phyloP scores from a whole-genome alignment of 1,139 yeast species.

The Kodamaea sp. region DNA sequence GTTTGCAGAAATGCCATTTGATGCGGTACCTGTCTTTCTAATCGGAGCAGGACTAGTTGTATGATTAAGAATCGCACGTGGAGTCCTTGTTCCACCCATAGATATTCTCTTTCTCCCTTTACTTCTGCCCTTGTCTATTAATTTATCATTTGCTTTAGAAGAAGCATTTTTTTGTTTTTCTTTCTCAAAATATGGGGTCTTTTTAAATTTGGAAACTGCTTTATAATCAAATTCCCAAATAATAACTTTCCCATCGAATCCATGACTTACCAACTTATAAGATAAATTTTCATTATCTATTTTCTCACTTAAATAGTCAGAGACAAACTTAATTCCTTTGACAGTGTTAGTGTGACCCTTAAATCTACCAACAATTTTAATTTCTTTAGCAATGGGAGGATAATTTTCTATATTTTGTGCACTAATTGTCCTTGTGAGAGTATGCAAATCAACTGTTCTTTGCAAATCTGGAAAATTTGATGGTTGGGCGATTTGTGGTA shows the following conservation, averaged over 20 bases:
- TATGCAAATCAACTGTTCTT: background rate
- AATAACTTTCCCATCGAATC: constrained; percentile 65
- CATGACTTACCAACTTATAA: constrained; percentile 63
- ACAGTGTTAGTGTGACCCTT: constrained; percentile 72
- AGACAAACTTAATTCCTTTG: constrained; percentile 38
- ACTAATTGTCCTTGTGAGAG: background rate
- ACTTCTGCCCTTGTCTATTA: background rate
- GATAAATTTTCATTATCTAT: constrained; percentile 18
- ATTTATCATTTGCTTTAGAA: background rate
- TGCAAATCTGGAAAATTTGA: constrained; percentile 8
- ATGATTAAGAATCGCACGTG: constrained; percentile 6
- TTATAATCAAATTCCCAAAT: constrained; percentile 74
- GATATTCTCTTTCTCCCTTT: constrained; percentile 8
- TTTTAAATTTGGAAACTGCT: constrained; percentile 49
- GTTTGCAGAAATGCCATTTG: constrained; percentile 5
- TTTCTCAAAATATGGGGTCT: constrained; percentile 3
- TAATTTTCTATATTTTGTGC: constrained; percentile 13
- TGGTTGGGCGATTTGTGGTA: constrained; percentile 17
- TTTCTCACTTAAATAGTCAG: constrained; percentile 10
- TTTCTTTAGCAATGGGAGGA: constrained; percentile 41
- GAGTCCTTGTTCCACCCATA: constrained; percentile 7
- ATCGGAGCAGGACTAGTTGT: constrained; percentile 10
- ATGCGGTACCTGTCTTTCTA: constrained; percentile 5
- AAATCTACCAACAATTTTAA: constrained; percentile 46
- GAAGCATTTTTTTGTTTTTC: constrained; percentile 1